phyloP scores from a whole-genome alignment of 805 yeast species.

The Scheffersomyces amazonensis region DNA sequence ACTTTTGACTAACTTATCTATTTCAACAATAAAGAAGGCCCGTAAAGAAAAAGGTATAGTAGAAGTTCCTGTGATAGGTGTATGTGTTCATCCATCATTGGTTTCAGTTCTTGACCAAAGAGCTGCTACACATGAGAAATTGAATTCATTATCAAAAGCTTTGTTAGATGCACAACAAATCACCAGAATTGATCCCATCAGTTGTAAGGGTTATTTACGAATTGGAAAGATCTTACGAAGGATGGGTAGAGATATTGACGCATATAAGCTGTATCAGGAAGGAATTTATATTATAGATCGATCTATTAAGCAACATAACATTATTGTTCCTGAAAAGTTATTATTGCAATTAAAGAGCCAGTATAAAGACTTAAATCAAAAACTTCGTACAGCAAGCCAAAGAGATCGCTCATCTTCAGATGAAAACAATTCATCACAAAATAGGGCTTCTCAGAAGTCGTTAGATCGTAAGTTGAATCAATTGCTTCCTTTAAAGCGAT shows the following conservation, averaged over 20 bases:
- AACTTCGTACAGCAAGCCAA: constrained; percentile 15
- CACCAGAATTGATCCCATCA: constrained; percentile 37
- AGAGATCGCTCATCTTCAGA: constrained; percentile 1
- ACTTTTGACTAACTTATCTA: constrained; percentile 13
- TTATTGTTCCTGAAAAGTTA: constrained; percentile 31
- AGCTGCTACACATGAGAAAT: constrained; percentile 48
- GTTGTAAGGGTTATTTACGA: constrained; percentile 50
- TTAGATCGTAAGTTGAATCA: constrained; percentile 9
- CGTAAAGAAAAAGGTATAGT: constrained; percentile 18
- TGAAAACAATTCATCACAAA: background rate
- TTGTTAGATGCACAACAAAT: constrained; percentile 34
- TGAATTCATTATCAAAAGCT: constrained; percentile 28
- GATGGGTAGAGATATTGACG: constrained; percentile 25
- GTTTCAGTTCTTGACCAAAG: constrained; percentile 40
- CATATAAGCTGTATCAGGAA: constrained; percentile 30
- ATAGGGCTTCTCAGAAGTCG: background rate
- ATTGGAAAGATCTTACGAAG: constrained; percentile 32
- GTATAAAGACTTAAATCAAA: constrained; percentile 18
- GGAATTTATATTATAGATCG: constrained; percentile 37
- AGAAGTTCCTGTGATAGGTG: constrained; percentile 26
- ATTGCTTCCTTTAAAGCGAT: constrained; percentile 18
- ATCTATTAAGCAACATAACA: constrained; percentile 21
- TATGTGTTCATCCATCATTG: constrained; percentile 33
- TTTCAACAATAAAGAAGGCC: constrained; percentile 11
- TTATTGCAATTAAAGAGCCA: constrained; percentile 21